Conservation (phyloP, 805 yeast genomes). For the Suhomyces kilbournensis region DNA sequence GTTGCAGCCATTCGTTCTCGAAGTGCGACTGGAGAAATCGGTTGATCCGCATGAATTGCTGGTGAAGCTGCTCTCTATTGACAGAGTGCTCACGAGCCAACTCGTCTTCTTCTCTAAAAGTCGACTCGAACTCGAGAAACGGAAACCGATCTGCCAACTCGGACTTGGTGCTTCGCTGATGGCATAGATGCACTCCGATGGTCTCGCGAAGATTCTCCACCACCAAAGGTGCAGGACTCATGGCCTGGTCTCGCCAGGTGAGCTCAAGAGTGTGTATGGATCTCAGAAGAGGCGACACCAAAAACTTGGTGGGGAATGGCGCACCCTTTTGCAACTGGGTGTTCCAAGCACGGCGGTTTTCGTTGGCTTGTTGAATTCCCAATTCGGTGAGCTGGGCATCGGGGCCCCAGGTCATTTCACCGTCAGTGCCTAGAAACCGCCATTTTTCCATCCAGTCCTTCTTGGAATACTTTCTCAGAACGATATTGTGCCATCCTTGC, state of each 20-base stretch:
- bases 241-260: constrained; percentile 19
- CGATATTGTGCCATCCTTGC: constrained; percentile 25
- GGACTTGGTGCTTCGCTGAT: constrained; percentile 17
- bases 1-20: constrained; percentile 8
- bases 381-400: constrained; percentile 24
- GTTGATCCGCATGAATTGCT: constrained; percentile 20
- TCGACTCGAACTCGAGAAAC: constrained; percentile 16
- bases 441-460: constrained; percentile 23
- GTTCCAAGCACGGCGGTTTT: constrained; percentile 19
- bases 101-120: constrained; percentile 19
- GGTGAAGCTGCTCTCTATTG: constrained; percentile 15
- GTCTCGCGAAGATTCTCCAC: constrained; percentile 23
- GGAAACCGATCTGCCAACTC: constrained; percentile 15
- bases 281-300: constrained; percentile 26
- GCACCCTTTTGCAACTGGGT: constrained; percentile 18
- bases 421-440: constrained; percentile 22
- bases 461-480: constrained; percentile 20
- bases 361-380: constrained; percentile 23
- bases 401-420: constrained; percentile 23
- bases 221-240: constrained; percentile 16
- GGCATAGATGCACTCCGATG: constrained; percentile 24
- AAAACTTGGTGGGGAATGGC: constrained; percentile 22
- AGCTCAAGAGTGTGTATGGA: constrained; percentile 18
- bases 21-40: constrained; percentile 20
- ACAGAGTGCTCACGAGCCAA: constrained; percentile 8